These are phyloP conservation scores for Rhodotorula sp. DNA, from an alignment of 1,284 basidiomycete genomes.

Conservation along the genomic window DNA sequence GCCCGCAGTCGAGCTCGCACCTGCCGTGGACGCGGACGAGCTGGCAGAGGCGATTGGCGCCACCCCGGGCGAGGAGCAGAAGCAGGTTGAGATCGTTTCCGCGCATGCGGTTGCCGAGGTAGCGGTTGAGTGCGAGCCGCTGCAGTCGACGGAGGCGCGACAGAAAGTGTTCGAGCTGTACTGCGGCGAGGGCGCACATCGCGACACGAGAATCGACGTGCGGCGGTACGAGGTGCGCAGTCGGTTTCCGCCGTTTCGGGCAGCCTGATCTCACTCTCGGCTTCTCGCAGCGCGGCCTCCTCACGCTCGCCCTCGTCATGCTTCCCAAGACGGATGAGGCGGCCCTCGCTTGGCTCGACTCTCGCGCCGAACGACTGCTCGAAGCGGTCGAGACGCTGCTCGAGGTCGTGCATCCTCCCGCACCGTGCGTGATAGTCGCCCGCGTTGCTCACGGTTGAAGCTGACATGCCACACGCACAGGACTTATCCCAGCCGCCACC, in stretches of 20 bases:
- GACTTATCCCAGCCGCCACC: slow-evolving; percentile 19
- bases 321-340: not conserved
- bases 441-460: not conserved
- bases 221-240: slow-evolving; percentile 15
- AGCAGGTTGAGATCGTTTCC: not conserved
- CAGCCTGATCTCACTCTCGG: too few species aligned
- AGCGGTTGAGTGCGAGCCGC: not conserved
- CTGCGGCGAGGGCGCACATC: slow-evolving; percentile 1
- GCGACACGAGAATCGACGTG: not conserved
- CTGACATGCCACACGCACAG: not conserved
- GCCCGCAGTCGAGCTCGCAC: slow-evolving; percentile 25
- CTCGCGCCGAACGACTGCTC: slow-evolving; percentile 22
- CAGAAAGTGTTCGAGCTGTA: not conserved
- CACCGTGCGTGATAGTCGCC: slow-evolving; percentile 4
- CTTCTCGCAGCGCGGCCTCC: slow-evolving; percentile 12
- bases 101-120: not conserved
- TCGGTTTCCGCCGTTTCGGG: not conserved
- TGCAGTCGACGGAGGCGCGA: not conserved
- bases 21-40: slow-evolving; percentile 18
- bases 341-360: slow-evolving; percentile 10
- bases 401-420: slow-evolving; percentile 6
- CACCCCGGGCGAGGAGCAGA: not conserved
- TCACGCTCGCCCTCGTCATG: slow-evolving; percentile 20
- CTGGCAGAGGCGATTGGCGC: slow-evolving; percentile 28
- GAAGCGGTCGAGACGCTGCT: slow-evolving; percentile 31